Conservation (phyloP, 2,329 filamentous ascomycete species). For the Ophiostoma novo-ulmi region DNA sequence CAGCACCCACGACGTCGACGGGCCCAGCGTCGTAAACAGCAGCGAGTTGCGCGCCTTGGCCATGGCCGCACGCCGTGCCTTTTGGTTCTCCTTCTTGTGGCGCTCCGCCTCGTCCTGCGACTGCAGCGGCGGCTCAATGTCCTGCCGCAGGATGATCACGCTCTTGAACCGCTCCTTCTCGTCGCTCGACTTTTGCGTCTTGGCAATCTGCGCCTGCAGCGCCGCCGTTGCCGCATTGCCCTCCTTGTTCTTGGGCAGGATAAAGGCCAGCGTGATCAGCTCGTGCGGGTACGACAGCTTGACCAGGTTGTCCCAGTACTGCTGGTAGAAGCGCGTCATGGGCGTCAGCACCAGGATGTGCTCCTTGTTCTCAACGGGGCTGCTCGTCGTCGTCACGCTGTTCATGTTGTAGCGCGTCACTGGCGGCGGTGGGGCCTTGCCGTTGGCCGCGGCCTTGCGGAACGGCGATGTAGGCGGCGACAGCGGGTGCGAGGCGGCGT, state of each 20-base stretch:
- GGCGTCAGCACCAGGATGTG: slow-evolving; percentile 88
- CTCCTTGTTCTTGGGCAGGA: slow-evolving; percentile 87
- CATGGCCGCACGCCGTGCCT: slow-evolving; percentile 81
- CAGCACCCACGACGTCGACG: slow-evolving; percentile 88
- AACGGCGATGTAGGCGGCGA: slow-evolving; percentile 71
- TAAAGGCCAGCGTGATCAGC: slow-evolving; percentile 91
- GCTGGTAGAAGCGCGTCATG: slow-evolving; percentile 85
- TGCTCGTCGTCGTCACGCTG: slow-evolving; percentile 76
- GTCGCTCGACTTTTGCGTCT: slow-evolving; percentile 72
- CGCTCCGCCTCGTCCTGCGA: slow-evolving; percentile 84
- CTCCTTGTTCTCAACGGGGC: slow-evolving; percentile 74
- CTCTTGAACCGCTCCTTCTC: slow-evolving; percentile 82
- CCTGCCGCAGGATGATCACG: slow-evolving; percentile 90
- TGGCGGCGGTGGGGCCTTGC: slow-evolving; percentile 56
- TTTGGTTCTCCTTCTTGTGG: slow-evolving; percentile 89
- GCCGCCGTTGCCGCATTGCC: slow-evolving; percentile 80
- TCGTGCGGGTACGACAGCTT: slow-evolving; percentile 85
- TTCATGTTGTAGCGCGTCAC: slow-evolving; percentile 94
- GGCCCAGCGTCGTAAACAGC: slow-evolving; percentile 89
- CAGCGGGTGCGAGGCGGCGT: slow-evolving; percentile 61
- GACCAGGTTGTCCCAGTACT: slow-evolving; percentile 91
- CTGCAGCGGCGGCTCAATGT: slow-evolving; percentile 75
- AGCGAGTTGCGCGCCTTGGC: slow-evolving; percentile 88
- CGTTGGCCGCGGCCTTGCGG: slow-evolving; percentile 55
- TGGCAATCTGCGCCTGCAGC: slow-evolving; percentile 77